Evolutionary conservation across 2,329 filamentous ascomycete genomes (phyloP).

Genomic region (Drechslera avenae): DNA sequence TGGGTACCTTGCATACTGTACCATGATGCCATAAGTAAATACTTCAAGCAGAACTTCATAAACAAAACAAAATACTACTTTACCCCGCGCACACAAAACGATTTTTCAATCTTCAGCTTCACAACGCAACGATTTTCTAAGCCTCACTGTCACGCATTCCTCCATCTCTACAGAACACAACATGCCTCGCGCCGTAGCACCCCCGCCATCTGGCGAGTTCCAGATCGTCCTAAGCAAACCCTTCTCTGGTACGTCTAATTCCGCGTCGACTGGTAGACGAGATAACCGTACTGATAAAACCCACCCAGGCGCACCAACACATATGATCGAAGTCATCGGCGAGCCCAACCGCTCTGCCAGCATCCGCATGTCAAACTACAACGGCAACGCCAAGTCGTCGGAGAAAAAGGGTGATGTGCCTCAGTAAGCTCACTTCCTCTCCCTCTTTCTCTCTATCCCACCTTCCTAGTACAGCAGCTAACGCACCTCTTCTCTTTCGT

Average conservation of each 20-base stretch:
- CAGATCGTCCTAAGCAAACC: conserved; percentile 60
- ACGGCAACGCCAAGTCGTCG: conserved; percentile 35
- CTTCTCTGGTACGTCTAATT: conserved; percentile 28
- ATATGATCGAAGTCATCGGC: conserved; percentile 49
- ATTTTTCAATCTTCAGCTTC: not conserved
- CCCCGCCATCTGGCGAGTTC: conserved; percentile 83
- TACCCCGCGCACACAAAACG: not conserved
- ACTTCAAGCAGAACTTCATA: not conserved
- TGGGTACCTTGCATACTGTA: not conserved
- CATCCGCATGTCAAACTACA: conserved; percentile 41
- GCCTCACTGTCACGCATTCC: too few species aligned
- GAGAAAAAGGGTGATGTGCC: conserved; percentile 50
- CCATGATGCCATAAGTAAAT: conserved; percentile 8
- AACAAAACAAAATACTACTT: not conserved
- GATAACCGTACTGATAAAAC: conserved; percentile 15
- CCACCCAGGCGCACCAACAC: conserved; percentile 23
- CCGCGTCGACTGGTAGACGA: not conserved
- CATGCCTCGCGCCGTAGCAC: conserved; percentile 55
- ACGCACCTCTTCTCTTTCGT: not conserved
- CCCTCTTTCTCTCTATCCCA: not conserved
- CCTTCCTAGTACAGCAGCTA: not conserved
- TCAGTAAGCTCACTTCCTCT: conserved; percentile 16
- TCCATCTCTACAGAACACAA: not conserved
- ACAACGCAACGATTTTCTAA: not conserved
- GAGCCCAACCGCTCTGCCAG: conserved; percentile 49